Conservation (phyloP, 2,329 filamentous ascomycete genomes). For the Pseudocercospora cruenta region DNA sequence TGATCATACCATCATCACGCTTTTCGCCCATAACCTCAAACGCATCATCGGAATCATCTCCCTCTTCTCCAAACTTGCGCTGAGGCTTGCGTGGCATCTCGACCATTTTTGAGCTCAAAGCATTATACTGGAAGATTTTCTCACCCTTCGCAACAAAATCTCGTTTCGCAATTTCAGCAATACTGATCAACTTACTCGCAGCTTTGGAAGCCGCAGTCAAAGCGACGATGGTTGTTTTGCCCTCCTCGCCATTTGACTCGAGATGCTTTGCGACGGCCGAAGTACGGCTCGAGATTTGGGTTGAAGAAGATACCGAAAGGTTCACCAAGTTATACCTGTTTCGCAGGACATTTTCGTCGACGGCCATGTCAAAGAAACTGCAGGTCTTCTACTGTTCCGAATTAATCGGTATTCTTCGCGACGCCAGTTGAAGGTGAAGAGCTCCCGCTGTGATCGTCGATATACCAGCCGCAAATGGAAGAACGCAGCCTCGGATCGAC, state of each 20-base stretch:
- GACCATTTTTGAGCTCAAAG: slow-evolving; percentile 30
- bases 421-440: not conserved
- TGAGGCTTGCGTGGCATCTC: slow-evolving; percentile 28
- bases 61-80: slow-evolving; percentile 10
- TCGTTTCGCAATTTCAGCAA: slow-evolving; percentile 63
- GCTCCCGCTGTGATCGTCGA: not conserved
- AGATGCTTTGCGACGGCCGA: slow-evolving; percentile 33
- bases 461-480: not conserved
- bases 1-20: slow-evolving; percentile 53
- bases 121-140: slow-evolving; percentile 48
- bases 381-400: not conserved
- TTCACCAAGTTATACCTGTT: slow-evolving; percentile 31
- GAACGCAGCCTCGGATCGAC: not conserved
- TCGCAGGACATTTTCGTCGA: slow-evolving; percentile 25
- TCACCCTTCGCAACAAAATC: slow-evolving; percentile 47
- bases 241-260: not conserved
- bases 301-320: slow-evolving; percentile 35
- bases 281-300: slow-evolving; percentile 37
- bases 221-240: slow-evolving; percentile 43
- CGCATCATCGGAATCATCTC: slow-evolving; percentile 32
- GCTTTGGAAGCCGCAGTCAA: slow-evolving; percentile 44
- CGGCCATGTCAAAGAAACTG: slow-evolving; percentile 19
- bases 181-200: slow-evolving; percentile 68
- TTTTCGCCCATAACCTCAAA: slow-evolving; percentile 36
- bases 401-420: too few relatives aligned